Evolutionary conservation across 768 basidiomycete genomes (phyloP), one percentile per base, ranked within the genome.

Genomic region (Leccinum pellstonianum): DNA sequence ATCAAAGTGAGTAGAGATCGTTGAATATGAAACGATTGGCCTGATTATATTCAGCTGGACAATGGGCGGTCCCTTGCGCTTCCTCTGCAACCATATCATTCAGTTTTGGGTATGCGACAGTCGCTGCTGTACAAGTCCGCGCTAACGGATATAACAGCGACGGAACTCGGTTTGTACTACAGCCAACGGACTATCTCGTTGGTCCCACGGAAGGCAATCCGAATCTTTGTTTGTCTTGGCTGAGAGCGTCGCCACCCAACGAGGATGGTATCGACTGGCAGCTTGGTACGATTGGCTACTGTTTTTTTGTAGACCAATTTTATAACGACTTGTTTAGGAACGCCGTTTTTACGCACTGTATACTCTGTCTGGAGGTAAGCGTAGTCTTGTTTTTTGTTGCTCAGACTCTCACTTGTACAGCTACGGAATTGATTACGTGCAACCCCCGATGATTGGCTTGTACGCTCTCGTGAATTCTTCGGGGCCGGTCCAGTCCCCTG

Each of bases 251-350:
- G 19, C 78, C 84, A 8, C 91, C 89, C 0, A 87, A 79, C 58
- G 62, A 85, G 14, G 87, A 91, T 70, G 91, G 88, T 14, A 80
- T 93, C 55, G 91, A 93, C 66, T 93, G 91, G 91, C 88, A 91
- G 70, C 77, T 93, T 52, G 90, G 88, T 87, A 63, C 27, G 73
- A 60, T n/a, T 6, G 17, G 11, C 4, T 10, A 15, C 12, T 31
- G 1, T 3, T 49, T 14, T 14, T 37, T 11, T 17, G 7, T 33
- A 9, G 21, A 37, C 12, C 5, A 9, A 1, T 48, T 56, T 37
- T 43, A 31, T 21, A 19, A 65, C 27, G 6, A 33, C 23, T 49
- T 61, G 2, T 21, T 5, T 56, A 87, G 87, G 88, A 21, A 70
- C 81, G 1, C 79, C 86, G 0, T 92, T 92, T 69, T 67, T 93